Percentiles rank a stretch among this genome's conserved stretches.
Conservation (phyloP, 768 basidiomycete genomes). For the Artomyces pyxidatus region DNA sequence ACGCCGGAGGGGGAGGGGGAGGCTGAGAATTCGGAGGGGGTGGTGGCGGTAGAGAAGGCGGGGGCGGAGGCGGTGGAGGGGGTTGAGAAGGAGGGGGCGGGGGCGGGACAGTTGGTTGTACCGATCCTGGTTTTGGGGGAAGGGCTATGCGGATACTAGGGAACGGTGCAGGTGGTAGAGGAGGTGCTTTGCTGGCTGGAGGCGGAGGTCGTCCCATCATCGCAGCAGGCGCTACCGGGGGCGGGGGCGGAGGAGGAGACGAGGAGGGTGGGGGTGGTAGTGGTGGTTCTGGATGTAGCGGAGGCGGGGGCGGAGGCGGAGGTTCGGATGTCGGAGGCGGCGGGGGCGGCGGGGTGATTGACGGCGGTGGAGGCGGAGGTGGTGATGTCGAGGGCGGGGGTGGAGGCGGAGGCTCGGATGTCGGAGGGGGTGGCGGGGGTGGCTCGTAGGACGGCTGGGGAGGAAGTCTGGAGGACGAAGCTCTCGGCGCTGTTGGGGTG, state of each 20-base stretch:
- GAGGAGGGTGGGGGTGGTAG: constrained; percentile 19
- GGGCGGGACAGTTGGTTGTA: constrained; percentile 18
- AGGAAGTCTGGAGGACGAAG: constrained; percentile 15
- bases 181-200: constrained; percentile 10
- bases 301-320: constrained; percentile 17
- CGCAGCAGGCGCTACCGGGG: constrained; percentile 10
- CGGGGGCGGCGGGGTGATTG: constrained; percentile 22
- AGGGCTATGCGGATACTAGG: constrained; percentile 14
- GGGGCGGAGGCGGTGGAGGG: constrained; percentile 20
- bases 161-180: constrained; percentile 13
- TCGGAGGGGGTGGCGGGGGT: constrained; percentile 26
- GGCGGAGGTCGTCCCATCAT: too few species aligned
- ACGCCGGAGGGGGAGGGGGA: constrained; percentile 9
- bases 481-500: constrained; percentile 15
- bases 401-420: constrained; percentile 20
- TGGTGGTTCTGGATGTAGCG: constrained; percentile 17
- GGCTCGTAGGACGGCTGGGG: constrained; percentile 14
- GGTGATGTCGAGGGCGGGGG: constrained; percentile 20
- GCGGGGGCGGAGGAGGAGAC: constrained; percentile 19
- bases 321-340: constrained; percentile 18
- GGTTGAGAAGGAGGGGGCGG: too few species aligned
- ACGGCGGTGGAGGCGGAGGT: constrained; percentile 14
- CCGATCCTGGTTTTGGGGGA: constrained; percentile 16
- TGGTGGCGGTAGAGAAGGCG: constrained; percentile 20
- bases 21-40: constrained; percentile 11